Evolutionary conservation across 2,329 filamentous ascomycete species (phyloP), one percentile per base, ranked within the genome.

Genomic region (Colletotrichum orchidophilum): DNA sequence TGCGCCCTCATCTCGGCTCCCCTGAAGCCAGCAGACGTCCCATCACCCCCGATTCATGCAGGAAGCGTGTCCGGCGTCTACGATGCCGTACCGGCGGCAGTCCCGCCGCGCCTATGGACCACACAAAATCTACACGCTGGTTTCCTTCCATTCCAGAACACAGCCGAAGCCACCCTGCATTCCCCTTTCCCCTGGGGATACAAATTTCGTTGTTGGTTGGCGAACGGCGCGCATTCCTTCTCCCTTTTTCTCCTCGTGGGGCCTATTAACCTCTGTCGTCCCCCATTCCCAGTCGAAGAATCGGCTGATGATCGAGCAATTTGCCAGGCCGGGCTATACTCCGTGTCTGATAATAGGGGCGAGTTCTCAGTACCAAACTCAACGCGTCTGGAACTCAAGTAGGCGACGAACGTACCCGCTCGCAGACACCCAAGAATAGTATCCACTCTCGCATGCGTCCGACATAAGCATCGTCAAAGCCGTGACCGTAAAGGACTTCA

Each of bases 321-420:
- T 29, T 33, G 18, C 31, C 33, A 46, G 39, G 35, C 49, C 59
- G 52, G 59, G 35, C 54, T 60, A 60, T 70, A 70, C 31, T 66
- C 66, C 66, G 63, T 35, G 24, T 26, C 55, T 55, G 18, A 39
- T 70, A 60, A 66, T 53, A 70, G 53, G 66, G 54, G 66, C 9
- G 9, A 12, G 49, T 13, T 12, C 13, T 6, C 24, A 35, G 29
- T 11, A 15, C 11, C 27, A 35, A 11, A 31, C 7, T 29, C 13
- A 15, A 49, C 33, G 5, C 26, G n/a, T 8, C 13, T 26, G 26
- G 55, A 59, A 11, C n/a, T 18, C 53, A 27, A 18, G n/a, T 35
- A 33, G 39, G 18, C 33, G 7, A 29, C 9, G 24, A 21, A 59
- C 35, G 57, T 59, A 24, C 35, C 24, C 24, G 33, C 57, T 46